Evolutionary conservation across 2,329 filamentous ascomycete species (phyloP).

Genomic region (Claviceps sp.): DNA sequence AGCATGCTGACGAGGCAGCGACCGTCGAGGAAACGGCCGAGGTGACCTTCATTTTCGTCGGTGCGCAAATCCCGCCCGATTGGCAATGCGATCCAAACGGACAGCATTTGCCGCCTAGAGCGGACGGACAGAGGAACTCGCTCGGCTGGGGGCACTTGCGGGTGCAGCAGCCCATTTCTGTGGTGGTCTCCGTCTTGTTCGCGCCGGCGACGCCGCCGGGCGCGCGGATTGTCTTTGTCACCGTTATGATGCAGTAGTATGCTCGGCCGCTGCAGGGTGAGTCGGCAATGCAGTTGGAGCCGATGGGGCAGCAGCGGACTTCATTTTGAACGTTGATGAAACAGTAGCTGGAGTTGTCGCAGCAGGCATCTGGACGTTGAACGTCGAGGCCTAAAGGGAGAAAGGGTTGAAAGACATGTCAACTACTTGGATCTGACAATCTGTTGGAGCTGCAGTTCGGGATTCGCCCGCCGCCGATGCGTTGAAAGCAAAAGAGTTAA

Average conservation of each 20-base stretch:
- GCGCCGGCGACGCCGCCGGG: conserved; percentile 8
- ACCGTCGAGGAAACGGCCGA: background rate
- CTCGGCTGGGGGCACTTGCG: conserved; percentile 27
- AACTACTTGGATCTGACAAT: too few relatives aligned
- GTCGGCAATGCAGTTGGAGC: conserved; percentile 26
- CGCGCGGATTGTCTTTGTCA: conserved; percentile 14
- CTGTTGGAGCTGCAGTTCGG: background rate
- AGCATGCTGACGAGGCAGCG: conserved; percentile 10
- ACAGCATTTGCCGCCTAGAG: conserved; percentile 37
- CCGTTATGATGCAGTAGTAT: conserved; percentile 21
- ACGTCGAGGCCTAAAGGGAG: conserved; percentile 27
- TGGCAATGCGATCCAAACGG: conserved; percentile 29
- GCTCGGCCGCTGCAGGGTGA: conserved; percentile 20
- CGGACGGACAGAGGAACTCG: conserved; percentile 29
- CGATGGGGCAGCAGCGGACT: conserved; percentile 28
- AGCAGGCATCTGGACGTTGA: conserved; percentile 25
- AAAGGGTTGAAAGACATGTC: background rate
- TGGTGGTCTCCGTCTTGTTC: conserved; percentile 8
- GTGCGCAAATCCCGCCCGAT: conserved; percentile 21
- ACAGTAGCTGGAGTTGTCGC: conserved; percentile 31
- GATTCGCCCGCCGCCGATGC: too few relatives aligned
- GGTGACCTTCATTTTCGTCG: conserved; percentile 13
- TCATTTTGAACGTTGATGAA: conserved; percentile 23
- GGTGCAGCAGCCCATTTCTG: conserved; percentile 23
- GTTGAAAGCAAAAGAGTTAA: too few relatives aligned